These are phyloP conservation scores for Porcisia deanei DNA, from an alignment of 208 protist genomes.

Conservation along the genomic window DNA sequence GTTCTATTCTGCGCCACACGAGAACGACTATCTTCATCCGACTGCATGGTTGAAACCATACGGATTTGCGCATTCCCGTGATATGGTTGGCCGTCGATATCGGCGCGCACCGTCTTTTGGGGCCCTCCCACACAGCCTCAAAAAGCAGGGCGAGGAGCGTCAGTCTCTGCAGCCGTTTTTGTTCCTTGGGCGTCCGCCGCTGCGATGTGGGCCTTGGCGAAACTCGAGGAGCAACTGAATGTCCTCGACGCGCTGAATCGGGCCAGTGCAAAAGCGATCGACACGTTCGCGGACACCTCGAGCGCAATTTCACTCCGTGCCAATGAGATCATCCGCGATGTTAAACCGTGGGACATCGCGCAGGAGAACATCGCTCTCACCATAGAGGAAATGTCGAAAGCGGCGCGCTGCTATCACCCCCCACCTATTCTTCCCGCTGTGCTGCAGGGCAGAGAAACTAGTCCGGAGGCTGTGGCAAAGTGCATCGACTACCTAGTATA, in stretches of 20 bases:
- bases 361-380: constrained; percentile 86
- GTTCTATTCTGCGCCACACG: too few species aligned
- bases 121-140: background rate
- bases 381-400: constrained; percentile 85
- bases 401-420: constrained; percentile 84
- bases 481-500: constrained; percentile 91
- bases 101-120: too few species aligned
- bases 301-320: constrained; percentile 65
- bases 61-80: too few species aligned
- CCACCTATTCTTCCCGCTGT: constrained; percentile 68
- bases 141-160: background rate
- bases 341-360: constrained; percentile 85
- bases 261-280: constrained; percentile 66
- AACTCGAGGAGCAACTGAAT: constrained; percentile 77
- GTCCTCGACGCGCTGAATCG: constrained; percentile 67
- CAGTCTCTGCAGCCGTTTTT: background rate
- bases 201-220: constrained; percentile 51
- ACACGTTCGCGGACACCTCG: constrained; percentile 84
- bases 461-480: constrained; percentile 53
- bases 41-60: too few species aligned
- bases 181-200: background rate
- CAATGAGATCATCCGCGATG: constrained; percentile 69
- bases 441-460: constrained; percentile 56
- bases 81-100: too few species aligned
- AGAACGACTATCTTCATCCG: too few species aligned